These are phyloP conservation scores for Bimuria novae-zelandiae DNA, from an alignment of 2,329 filamentous ascomycete species.

Conservation along the genomic window DNA sequence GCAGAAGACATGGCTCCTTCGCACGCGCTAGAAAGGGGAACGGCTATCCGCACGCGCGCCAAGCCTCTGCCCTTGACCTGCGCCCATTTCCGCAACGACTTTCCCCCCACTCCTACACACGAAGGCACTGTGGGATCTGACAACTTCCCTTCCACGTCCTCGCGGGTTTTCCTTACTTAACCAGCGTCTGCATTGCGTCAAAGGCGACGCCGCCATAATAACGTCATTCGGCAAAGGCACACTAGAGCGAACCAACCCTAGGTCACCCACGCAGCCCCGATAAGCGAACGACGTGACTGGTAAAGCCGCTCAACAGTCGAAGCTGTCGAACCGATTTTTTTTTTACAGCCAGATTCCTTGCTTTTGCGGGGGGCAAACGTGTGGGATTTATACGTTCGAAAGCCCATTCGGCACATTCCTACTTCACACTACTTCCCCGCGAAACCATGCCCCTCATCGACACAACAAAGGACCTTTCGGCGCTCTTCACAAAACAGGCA, in stretches of 20 bases:
- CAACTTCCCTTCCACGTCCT: slow-evolving; percentile 1
- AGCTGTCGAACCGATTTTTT: slow-evolving; percentile 4
- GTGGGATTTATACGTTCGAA: slow-evolving; percentile 14
- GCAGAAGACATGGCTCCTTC: background rate
- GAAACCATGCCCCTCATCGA: slow-evolving; percentile 68
- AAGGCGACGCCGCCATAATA: slow-evolving; percentile 11
- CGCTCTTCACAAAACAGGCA: slow-evolving; percentile 72
- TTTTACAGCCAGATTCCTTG: slow-evolving; percentile 5
- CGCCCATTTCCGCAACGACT: background rate
- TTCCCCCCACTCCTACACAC: background rate
- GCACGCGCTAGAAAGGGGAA: slow-evolving; percentile 7
- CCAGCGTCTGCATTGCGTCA: background rate
- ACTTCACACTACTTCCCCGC: slow-evolving; percentile 11
- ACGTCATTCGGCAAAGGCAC: slow-evolving; percentile 17
- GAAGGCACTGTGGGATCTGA: background rate
- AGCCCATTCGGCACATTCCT: slow-evolving; percentile 2
- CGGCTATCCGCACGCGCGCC: slow-evolving; percentile 2
- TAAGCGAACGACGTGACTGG: slow-evolving; percentile 16
- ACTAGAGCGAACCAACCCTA: slow-evolving; percentile 10
- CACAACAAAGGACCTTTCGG: slow-evolving; percentile 71
- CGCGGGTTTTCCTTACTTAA: slow-evolving; percentile 3
- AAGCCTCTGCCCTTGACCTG: background rate
- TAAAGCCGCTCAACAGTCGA: slow-evolving; percentile 17
- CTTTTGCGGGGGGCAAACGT: slow-evolving; percentile 9
- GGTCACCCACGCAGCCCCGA: slow-evolving; percentile 5